phyloP scores from a whole-genome alignment of 352 stramenopile species.

The Elongisporangium undulatum region DNA sequence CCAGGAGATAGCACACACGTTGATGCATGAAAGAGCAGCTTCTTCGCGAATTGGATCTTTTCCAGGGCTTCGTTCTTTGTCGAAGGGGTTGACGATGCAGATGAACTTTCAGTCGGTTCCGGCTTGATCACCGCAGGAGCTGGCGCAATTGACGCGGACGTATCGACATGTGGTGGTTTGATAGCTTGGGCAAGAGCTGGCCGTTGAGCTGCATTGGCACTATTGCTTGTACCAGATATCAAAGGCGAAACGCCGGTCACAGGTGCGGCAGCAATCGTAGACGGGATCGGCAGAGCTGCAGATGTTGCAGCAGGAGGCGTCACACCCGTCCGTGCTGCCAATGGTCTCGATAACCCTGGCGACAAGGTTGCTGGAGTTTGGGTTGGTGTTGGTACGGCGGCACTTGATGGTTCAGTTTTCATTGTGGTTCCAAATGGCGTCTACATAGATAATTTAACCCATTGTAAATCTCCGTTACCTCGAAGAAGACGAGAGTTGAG shows the following conservation, averaged over 20 bases:
- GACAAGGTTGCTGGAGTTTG: neutral
- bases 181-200: conserved; percentile 10
- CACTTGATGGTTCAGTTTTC: conserved; percentile 25
- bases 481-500: neutral
- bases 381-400: neutral
- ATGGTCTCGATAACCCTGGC: conserved; percentile 2
- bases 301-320: neutral
- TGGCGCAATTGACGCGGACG: conserved; percentile 1
- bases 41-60: conserved; percentile 84
- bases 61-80: conserved; percentile 61
- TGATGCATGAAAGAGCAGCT: conserved; percentile 72
- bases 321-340: neutral
- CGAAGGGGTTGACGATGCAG: neutral
- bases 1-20: conserved; percentile 54
- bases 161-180: neutral
- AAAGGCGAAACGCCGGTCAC: neutral
- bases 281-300: neutral
- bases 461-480: too few relatives aligned
- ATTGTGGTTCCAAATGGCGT: conserved; percentile 7
- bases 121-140: conserved; percentile 24
- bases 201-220: conserved; percentile 10
- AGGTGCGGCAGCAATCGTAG: neutral
- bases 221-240: neutral
- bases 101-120: conserved; percentile 10
- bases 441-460: neutral